Conservation (phyloP, 192 early-diverging fungal species). For the Coemansia aciculifera region DNA sequence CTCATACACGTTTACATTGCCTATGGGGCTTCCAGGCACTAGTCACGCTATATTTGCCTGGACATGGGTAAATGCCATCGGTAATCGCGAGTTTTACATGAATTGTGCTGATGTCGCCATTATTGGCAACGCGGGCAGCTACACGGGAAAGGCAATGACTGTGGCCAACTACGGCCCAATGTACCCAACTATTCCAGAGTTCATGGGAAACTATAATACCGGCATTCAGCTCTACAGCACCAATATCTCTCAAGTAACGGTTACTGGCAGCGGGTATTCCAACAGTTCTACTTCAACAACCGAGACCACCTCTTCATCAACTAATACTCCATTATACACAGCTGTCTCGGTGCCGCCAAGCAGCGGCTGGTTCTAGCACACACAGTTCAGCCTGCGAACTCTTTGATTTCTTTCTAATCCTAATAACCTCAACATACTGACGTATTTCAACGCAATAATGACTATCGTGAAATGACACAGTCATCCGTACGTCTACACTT, state of each 20-base stretch:
- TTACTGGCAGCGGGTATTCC: constrained; percentile 9
- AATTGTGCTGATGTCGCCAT: constrained; percentile 62
- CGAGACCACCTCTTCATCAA: neutral
- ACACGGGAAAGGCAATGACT: constrained; percentile 45
- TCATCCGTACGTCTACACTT: neutral
- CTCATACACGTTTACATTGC: constrained; percentile 25
- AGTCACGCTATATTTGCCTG: constrained; percentile 54
- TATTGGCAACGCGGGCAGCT: constrained; percentile 13
- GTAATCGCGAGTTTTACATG: constrained; percentile 68
- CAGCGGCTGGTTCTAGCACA: neutral
- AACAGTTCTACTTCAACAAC: neutral
- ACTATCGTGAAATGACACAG: neutral
- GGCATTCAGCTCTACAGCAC: constrained; percentile 24
- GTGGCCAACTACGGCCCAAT: constrained; percentile 58
- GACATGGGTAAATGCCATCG: constrained; percentile 69
- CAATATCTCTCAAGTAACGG: neutral
- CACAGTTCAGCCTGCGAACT: neutral
- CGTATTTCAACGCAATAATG: neutral
- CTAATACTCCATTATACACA: neutral
- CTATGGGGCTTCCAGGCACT: constrained; percentile 30
- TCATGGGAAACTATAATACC: constrained; percentile 31
- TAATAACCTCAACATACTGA: neutral
- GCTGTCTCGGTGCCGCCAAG: neutral
- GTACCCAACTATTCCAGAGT: constrained; percentile 55
- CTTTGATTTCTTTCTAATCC: neutral